Conservation (phyloP, 2,329 filamentous ascomycete species). For the Phialophora verrucosa region DNA sequence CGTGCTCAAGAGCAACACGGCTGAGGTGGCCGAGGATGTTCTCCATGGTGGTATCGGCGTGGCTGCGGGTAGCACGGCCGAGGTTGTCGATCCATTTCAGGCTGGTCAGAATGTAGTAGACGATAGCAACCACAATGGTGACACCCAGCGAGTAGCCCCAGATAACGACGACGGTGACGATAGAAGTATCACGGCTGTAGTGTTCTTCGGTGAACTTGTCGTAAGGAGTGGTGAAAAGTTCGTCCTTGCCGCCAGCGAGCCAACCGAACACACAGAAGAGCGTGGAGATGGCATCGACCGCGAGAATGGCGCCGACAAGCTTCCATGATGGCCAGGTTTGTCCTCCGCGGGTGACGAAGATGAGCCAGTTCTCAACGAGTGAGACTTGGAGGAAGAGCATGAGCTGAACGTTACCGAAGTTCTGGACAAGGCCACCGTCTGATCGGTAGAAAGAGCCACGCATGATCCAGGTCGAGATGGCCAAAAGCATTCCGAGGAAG, state of each 20-base stretch:
- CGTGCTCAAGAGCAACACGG: slow-evolving; percentile 59
- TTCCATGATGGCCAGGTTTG: slow-evolving; percentile 78
- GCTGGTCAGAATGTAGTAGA: slow-evolving; percentile 57
- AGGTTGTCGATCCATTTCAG: slow-evolving; percentile 57
- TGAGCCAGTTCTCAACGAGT: slow-evolving; percentile 93
- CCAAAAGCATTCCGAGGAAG: slow-evolving; percentile 70
- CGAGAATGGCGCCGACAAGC: slow-evolving; percentile 71
- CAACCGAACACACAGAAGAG: slow-evolving; percentile 78
- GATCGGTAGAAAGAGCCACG: slow-evolving; percentile 72
- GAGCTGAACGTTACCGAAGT: slow-evolving; percentile 75
- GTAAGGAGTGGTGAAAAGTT: slow-evolving; percentile 48
- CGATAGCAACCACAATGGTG: slow-evolving; percentile 59
- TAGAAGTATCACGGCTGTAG: slow-evolving; percentile 46
- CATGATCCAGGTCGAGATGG: slow-evolving; percentile 73
- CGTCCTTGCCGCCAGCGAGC: slow-evolving; percentile 62
- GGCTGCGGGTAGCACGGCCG: slow-evolving; percentile 58
- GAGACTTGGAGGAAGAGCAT: slow-evolving; percentile 90
- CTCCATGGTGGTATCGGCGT: slow-evolving; percentile 60
- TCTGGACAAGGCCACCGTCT: slow-evolving; percentile 75
- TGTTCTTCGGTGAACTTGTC: slow-evolving; percentile 31
- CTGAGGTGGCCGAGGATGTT: slow-evolving; percentile 59
- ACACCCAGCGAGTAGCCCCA: slow-evolving; percentile 61
- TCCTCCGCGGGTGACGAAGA: slow-evolving; percentile 90
- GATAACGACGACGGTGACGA: slow-evolving; percentile 60
- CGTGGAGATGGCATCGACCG: slow-evolving; percentile 73